These are phyloP conservation scores for Aspergillus viridinutans DNA, from an alignment of 2,329 filamentous ascomycete species.

Conservation along the genomic window DNA sequence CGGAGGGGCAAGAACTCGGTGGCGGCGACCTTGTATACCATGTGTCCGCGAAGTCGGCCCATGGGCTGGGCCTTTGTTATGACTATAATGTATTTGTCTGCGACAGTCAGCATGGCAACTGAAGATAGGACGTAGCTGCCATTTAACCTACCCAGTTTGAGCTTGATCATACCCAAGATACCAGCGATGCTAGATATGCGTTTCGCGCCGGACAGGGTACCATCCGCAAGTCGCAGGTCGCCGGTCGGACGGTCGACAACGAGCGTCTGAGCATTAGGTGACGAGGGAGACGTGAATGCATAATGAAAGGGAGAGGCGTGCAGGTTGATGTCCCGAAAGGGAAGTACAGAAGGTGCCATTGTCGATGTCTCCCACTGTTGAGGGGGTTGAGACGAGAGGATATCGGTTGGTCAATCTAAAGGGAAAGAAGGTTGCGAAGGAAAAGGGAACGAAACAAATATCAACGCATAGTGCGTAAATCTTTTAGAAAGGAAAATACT, in stretches of 20 bases:
- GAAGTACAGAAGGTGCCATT: constrained; percentile 47
- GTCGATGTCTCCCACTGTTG: constrained; percentile 4
- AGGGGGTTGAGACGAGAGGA: constrained; percentile 1
- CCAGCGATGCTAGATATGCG: constrained; percentile 91
- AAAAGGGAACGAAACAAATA: background rate
- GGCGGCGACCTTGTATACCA: constrained; percentile 86
- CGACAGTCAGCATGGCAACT: constrained; percentile 14
- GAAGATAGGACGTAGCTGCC: background rate
- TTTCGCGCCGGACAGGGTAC: constrained; percentile 68
- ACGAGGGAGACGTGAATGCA: constrained; percentile 93
- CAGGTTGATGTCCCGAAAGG: constrained; percentile 95
- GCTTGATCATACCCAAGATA: constrained; percentile 87
- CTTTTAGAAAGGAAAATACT: background rate
- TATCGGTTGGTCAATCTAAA: constrained; percentile 2
- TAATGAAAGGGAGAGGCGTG: constrained; percentile 89
- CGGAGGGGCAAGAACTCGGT: constrained; percentile 93
- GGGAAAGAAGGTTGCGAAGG: background rate
- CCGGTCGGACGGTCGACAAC: constrained; percentile 89
- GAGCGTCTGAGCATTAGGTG: constrained; percentile 79
- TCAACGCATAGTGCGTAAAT: constrained; percentile 13
- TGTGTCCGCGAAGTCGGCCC: constrained; percentile 88
- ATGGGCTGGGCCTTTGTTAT: constrained; percentile 92
- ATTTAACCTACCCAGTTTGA: constrained; percentile 70
- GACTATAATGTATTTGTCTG: constrained; percentile 92
- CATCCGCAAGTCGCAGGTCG: constrained; percentile 80